phyloP scores from a whole-genome alignment of 768 basidiomycete genomes.

The Pleurotus tuber-regium region DNA sequence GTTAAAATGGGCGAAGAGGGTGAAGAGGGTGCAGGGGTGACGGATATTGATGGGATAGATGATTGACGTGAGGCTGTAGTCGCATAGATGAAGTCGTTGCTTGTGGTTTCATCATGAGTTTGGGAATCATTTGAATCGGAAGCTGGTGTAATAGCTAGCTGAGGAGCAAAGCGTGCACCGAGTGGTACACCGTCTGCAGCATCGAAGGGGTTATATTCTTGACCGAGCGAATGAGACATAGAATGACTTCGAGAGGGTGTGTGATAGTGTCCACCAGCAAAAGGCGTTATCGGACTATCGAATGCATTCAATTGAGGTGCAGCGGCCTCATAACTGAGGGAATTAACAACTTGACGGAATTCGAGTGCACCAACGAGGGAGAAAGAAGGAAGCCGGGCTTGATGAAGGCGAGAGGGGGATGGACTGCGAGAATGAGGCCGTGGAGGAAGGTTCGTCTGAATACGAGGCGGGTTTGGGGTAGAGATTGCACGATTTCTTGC shows the following conservation, averaged over 20 bases:
- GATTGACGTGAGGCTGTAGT: too few species aligned
- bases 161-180: conserved; percentile 41
- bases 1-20: conserved; percentile 47
- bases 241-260: conserved; percentile 19
- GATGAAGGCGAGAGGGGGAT: conserved; percentile 43
- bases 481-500: conserved; percentile 43
- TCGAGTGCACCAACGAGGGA: conserved; percentile 95
- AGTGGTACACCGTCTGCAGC: conserved; percentile 47
- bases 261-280: conserved; percentile 75
- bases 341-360: conserved; percentile 88
- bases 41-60: conserved; percentile 51
- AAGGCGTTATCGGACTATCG: conserved; percentile 65
- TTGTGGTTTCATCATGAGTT: conserved; percentile 15
- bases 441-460: conserved; percentile 34
- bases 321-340: conserved; percentile 69
- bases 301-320: conserved; percentile 59
- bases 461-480: conserved; percentile 30
- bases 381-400: conserved; percentile 60
- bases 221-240: conserved; percentile 28
- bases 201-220: conserved; percentile 50
- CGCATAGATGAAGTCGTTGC: conserved; percentile 9
- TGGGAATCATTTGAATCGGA: conserved; percentile 17
- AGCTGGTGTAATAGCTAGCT: conserved; percentile 21
- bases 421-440: conserved; percentile 47
- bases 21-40: conserved; percentile 48